Evolutionary conservation across 164 flowering plant genomes (phyloP), one percentile per base, ranked within the genome.

Genomic region (Aristolochia californica): DNA sequence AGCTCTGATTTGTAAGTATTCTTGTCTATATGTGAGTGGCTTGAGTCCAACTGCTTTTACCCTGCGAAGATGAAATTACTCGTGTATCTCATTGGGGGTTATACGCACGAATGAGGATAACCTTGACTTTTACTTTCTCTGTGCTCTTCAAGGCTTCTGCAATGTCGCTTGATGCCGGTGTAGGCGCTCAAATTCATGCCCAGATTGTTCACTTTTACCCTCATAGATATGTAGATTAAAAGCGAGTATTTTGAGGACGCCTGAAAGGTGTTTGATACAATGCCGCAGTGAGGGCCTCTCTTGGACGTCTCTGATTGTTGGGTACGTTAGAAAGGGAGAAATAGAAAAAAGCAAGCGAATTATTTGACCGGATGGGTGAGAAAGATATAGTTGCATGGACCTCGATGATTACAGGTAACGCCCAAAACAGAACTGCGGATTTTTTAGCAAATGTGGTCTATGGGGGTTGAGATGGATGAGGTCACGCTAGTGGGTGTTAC

Each of bases 351-450:
- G 75, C 75, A 13, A 45, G 12, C 48, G 51, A 38, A 43, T 61
- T 72, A 58, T 72, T 72, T 48, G 27, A 64, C 45, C 56, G 58
- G 47, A 45, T 62, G 30, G 49, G 51, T 13, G 53, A 61, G 20
- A 72, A 68, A 61, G 75, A 72, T 55, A 61, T 58, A 69, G 75
- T 72, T 56, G 71, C 63, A 13, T 72, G 75, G 69, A 72, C 75
- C 3, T 63, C 69, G 0, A 64, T 72, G 71, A 24, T 71, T 21
- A 56, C 66, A 0, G 68, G 75, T 15, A 64, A 64, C 44, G 63
- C 63, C 0, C 71, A 68, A 28, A 71, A 71, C 61, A 53, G 75
- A 71, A 9, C 48, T 72, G 45, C 26, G 53, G 17, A 14, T 58
- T 57, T 72, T 72, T 38, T 58, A 72, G 48, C 45, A 34, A 9